These are phyloP conservation scores for Coemansia sp. DNA, from an alignment of 192 early-diverging fungal species.

Conservation along the genomic window DNA sequence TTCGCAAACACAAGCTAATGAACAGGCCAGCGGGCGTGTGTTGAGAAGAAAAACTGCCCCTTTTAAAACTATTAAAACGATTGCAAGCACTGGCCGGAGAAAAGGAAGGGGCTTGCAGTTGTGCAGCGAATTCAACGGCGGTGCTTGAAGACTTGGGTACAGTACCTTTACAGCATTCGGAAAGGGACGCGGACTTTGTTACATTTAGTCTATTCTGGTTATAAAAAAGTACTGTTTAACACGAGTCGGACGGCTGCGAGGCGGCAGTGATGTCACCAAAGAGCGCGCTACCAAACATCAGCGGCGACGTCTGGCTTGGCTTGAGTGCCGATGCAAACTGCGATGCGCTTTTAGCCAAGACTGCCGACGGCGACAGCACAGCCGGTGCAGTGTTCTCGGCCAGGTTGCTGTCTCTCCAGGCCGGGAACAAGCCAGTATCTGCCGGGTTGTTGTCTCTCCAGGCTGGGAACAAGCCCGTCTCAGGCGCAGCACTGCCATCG, in stretches of 20 bases:
- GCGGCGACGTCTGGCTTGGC: background rate
- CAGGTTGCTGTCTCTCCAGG: background rate
- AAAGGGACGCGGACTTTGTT: too few species aligned
- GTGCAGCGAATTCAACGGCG: too few species aligned
- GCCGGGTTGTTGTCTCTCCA: background rate
- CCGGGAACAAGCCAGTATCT: too few species aligned
- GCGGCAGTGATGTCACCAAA: background rate
- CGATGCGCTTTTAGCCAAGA: background rate
- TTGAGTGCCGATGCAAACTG: slow-evolving; percentile 8
- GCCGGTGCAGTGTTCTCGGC: background rate
- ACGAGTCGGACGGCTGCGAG: background rate
- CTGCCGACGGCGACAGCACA: background rate
- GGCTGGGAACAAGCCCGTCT: background rate
- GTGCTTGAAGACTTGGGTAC: too few species aligned
- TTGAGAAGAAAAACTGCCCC: too few species aligned
- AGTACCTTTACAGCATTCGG: too few species aligned
- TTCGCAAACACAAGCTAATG: too few species aligned
- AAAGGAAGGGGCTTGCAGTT: too few species aligned
- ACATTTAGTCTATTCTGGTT: background rate
- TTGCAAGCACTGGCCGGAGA: too few species aligned
- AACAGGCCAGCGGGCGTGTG: too few species aligned
- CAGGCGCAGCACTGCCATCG: background rate
- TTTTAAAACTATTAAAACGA: too few species aligned
- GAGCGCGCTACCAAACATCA: slow-evolving; percentile 1
- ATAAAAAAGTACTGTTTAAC: background rate